These are phyloP conservation scores for Fusarium sp. DNA, from an alignment of 2,329 filamentous ascomycete species.

Conservation along the genomic window DNA sequence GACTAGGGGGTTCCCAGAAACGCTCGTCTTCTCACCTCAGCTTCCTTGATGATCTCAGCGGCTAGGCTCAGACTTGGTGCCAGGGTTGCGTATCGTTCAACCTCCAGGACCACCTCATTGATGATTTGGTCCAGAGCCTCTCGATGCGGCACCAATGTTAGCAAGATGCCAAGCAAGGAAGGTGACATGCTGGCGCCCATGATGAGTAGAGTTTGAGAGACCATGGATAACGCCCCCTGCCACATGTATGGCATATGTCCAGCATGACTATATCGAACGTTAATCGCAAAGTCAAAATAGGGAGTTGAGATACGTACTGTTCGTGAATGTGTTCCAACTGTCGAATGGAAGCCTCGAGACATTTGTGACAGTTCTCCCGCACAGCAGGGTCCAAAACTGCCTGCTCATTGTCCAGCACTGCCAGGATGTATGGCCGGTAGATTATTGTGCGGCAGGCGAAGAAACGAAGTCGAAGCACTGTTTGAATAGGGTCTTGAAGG, in stretches of 20 bases:
- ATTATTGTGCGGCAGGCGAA: conserved; percentile 90
- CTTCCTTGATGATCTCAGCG: conserved; percentile 85
- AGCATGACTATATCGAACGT: conserved; percentile 68
- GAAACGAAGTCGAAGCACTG: conserved; percentile 82
- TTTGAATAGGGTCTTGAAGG: conserved; percentile 80
- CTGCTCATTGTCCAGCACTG: conserved; percentile 82
- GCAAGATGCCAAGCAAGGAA: conserved; percentile 74
- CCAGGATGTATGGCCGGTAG: conserved; percentile 84
- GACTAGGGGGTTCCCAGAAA: conserved; percentile 63
- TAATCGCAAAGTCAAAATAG: conserved; percentile 9
- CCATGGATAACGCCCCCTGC: conserved; percentile 86
- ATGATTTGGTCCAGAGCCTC: conserved; percentile 81
- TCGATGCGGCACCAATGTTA: conserved; percentile 65
- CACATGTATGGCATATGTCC: conserved; percentile 89
- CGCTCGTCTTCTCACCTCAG: conserved; percentile 77
- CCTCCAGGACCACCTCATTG: conserved; percentile 80
- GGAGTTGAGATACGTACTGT: conserved; percentile 67
- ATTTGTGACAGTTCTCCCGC: conserved; percentile 83
- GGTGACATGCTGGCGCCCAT: conserved; percentile 89
- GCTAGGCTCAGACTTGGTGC: conserved; percentile 81
- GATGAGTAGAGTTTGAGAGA: conserved; percentile 83
- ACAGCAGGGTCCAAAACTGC: conserved; percentile 78
- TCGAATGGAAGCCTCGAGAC: conserved; percentile 81
- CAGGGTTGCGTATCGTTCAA: conserved; percentile 79
- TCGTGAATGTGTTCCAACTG: conserved; percentile 84